phyloP scores from a whole-genome alignment of 2,329 filamentous ascomycete species.

The Coniochaeta ligniaria region DNA sequence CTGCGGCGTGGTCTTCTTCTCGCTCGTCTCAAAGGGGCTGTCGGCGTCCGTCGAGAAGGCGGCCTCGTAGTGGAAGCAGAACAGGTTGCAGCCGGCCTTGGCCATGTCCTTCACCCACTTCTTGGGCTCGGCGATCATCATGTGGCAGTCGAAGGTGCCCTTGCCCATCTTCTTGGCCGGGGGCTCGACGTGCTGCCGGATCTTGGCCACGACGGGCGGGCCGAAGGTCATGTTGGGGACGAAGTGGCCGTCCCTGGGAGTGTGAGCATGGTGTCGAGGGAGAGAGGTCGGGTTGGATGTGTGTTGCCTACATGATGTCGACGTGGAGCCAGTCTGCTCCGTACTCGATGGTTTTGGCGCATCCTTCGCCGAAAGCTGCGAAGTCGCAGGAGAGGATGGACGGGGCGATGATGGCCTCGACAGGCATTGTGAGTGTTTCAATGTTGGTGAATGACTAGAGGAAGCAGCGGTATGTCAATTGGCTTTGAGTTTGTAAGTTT shows the following conservation, averaged over 20 bases:
- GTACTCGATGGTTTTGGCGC: conserved; percentile 74
- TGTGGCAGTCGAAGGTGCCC: conserved; percentile 98
- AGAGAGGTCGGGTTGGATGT: neutral
- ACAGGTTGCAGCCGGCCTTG: conserved; percentile 91
- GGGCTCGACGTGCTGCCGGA: conserved; percentile 75
- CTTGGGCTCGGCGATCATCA: conserved; percentile 99
- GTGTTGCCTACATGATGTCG: conserved; percentile 65
- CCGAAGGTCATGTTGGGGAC: conserved; percentile 98
- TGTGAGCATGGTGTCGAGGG: neutral
- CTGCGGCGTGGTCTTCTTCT: conserved; percentile 69
- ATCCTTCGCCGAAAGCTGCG: conserved; percentile 78
- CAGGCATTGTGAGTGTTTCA: conserved; percentile 55
- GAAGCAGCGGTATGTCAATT: neutral
- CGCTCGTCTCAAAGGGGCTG: conserved; percentile 61
- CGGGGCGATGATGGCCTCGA: conserved; percentile 88
- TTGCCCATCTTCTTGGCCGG: conserved; percentile 64
- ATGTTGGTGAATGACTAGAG: neutral
- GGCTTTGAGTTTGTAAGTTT: neutral
- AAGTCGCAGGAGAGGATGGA: conserved; percentile 99
- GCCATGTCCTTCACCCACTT: conserved; percentile 97
- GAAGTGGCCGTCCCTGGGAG: conserved; percentile 86
- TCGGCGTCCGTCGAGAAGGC: conserved; percentile 84
- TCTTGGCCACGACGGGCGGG: conserved; percentile 89
- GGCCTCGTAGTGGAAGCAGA: conserved; percentile 99
- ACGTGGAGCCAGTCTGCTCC: conserved; percentile 92